phyloP scores from a whole-genome alignment of 2,329 filamentous ascomycete species.

The Trichoderma lentiforme region DNA sequence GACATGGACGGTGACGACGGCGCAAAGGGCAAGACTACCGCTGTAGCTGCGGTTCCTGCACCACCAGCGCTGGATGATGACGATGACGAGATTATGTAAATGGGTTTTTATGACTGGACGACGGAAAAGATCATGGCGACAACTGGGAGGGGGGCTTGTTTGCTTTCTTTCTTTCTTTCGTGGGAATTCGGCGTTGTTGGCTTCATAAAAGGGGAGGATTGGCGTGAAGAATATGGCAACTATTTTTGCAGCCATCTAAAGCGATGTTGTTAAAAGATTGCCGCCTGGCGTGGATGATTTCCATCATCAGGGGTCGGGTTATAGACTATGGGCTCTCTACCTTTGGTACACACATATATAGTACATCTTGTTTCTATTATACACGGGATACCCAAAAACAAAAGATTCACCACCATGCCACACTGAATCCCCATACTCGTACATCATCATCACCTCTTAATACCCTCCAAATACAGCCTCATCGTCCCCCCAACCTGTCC shows the following conservation, averaged over 20 bases:
- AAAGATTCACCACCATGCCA: not conserved
- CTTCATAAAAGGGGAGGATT: not conserved
- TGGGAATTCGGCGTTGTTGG: conserved; percentile 12
- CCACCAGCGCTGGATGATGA: conserved; percentile 25
- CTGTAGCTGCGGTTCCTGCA: not conserved
- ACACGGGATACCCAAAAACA: conserved; percentile 5
- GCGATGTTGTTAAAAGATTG: not conserved
- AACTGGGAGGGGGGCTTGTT: not conserved
- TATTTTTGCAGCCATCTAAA: not conserved
- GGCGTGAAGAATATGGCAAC: not conserved
- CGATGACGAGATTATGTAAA: conserved; percentile 35
- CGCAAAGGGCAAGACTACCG: not conserved
- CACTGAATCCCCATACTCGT: not conserved
- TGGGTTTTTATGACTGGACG: conserved; percentile 2
- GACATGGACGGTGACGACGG: conserved; percentile 31
- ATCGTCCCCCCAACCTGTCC: conserved; percentile 44
- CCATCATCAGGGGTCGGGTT: conserved; percentile 19
- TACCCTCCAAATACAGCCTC: conserved; percentile 43
- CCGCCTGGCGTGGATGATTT: conserved; percentile 20
- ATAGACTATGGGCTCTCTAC: not conserved
- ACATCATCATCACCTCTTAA: conserved; percentile 14
- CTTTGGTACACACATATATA: conserved; percentile 4
- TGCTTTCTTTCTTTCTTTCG: not conserved
- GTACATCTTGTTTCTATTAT: conserved; percentile 18
- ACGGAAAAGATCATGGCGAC: not conserved